phyloP scores from a whole-genome alignment of 2,329 filamentous ascomycete species.

The Helotiales sp. region DNA sequence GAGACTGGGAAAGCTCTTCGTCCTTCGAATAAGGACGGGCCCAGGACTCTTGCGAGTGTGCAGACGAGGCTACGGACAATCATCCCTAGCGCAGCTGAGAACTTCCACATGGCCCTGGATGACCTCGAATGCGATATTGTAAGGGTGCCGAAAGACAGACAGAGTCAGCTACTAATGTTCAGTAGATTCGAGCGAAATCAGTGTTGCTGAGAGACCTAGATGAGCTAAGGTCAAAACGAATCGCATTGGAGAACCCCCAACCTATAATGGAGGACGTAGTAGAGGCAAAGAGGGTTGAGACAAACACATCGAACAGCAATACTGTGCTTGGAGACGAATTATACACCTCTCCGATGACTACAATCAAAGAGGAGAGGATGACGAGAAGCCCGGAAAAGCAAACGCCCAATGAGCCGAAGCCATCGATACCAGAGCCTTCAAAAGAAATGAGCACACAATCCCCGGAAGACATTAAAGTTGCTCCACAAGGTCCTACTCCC shows the following conservation, averaged over 20 bases:
- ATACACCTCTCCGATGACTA: conserved; percentile 15
- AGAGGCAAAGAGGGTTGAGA: conserved; percentile 36
- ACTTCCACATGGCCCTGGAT: conserved; percentile 57
- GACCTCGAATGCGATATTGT: conserved; percentile 64
- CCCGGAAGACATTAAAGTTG: conserved; percentile 13
- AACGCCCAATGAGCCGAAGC: conserved; percentile 3
- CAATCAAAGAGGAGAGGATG: conserved; percentile 32
- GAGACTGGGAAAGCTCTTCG: conserved; percentile 63
- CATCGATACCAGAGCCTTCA: conserved; percentile 22
- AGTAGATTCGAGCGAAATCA: conserved; percentile 58
- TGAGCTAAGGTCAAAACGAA: conserved; percentile 37
- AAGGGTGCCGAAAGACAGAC: conserved; percentile 34
- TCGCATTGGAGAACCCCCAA: conserved; percentile 38
- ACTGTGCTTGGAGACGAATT: not conserved
- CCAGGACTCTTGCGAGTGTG: conserved; percentile 44
- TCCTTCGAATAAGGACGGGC: conserved; percentile 52
- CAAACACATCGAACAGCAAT: not conserved
- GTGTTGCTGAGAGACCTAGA: conserved; percentile 60
- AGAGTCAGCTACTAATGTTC: conserved; percentile 14
- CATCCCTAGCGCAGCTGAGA: conserved; percentile 40
- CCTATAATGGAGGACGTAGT: conserved; percentile 25
- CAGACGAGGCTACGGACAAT: conserved; percentile 33
- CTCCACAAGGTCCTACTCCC: conserved; percentile 29
- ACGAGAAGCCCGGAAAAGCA: conserved; percentile 26
- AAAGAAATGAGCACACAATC: conserved; percentile 21